Evolutionary conservation across 108 stramenopile genomes (phyloP).

Genomic region (Fragilaria radians): DNA sequence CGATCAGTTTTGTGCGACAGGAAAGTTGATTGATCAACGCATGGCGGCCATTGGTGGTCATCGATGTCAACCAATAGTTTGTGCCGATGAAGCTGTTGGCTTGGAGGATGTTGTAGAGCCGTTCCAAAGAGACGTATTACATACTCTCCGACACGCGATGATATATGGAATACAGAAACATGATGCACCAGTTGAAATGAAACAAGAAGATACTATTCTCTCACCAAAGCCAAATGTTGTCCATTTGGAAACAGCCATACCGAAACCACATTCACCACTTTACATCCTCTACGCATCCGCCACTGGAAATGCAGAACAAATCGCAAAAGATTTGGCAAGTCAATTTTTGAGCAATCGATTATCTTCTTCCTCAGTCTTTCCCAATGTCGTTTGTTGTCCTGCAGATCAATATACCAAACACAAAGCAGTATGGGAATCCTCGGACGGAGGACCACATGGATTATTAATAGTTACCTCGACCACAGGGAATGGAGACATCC

Average conservation of each 20-base stretch:
- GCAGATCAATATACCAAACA: conserved; percentile 64
- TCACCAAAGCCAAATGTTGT: too few relatives aligned
- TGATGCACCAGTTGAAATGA: background rate
- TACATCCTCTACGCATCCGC: conserved; percentile 70
- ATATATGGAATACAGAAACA: background rate
- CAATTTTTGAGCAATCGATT: conserved; percentile 39
- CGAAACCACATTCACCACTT: conserved; percentile 34
- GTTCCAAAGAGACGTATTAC: conserved; percentile 49
- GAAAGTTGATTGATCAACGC: conserved; percentile 54
- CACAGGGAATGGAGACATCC: conserved; percentile 88
- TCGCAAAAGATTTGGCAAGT: conserved; percentile 68
- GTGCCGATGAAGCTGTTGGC: conserved; percentile 89
- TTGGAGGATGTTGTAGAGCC: conserved; percentile 81
- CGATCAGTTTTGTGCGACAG: conserved; percentile 81
- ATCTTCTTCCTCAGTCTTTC: conserved; percentile 52
- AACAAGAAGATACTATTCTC: background rate
- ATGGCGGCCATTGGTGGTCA: conserved; percentile 63
- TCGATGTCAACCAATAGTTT: conserved; percentile 40
- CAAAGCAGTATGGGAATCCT: conserved; percentile 35
- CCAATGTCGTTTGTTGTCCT: conserved; percentile 50
- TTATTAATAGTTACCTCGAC: conserved; percentile 73
- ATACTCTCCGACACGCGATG: conserved; percentile 25
- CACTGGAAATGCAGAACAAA: conserved; percentile 74
- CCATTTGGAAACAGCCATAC: too few relatives aligned
- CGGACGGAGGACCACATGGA: conserved; percentile 50